Base-by-base conservation (phyloP, 805 yeast genomes). In the Metschnikowia hibisci region DNA sequence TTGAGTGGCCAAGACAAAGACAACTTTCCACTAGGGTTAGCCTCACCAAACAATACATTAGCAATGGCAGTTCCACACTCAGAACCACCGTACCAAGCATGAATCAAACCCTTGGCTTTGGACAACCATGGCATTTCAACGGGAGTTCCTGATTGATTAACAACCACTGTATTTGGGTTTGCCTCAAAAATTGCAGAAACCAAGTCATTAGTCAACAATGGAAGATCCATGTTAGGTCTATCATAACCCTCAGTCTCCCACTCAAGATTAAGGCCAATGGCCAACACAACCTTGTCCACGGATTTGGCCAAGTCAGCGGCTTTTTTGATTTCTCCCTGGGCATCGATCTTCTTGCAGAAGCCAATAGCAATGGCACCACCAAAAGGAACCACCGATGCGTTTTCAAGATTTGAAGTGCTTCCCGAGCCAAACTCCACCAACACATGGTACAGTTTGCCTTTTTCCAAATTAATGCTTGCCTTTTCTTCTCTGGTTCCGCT, bases 201-300 rank as follows among this genome's bases (percentile, higher is more conserved):
- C 45, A 80, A 65, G 34, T 69, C 65, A 41, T 74, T 68, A 22
- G 74, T 71, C 34, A 55, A 50, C 11, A 74, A 72, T 22, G 85
- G 85, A 22, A 78, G 63, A 34, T 69, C 69, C 76, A 81, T 64
- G 53, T 65, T 48, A 3, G 57, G 54, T 53, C 84, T 64, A 56
- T 80, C 86, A 49, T 64, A 71, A 31, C 84, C 82, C 57, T 81
- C 85, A 20, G 77, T 62, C 57, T 81, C 85, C 73, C 77, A 78
- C 32, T 78, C 82, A 23, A 62, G 61, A 48, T 74, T 70, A 45
- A 77, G 63, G 27, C 86, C 85, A 41, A 75, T 63, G 42, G 69
- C 58, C 35, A 80, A 52, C 14, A 80, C 58, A 15, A 77, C 82
- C 55, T 77, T 77, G 48, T 80, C 84, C 16, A 60, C 78, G 1